Percentiles rank a stretch among this genome's conserved stretches.
These are phyloP conservation scores for Esteya vermicola DNA, from an alignment of 2,329 filamentous ascomycete genomes.

Conservation along the genomic window DNA sequence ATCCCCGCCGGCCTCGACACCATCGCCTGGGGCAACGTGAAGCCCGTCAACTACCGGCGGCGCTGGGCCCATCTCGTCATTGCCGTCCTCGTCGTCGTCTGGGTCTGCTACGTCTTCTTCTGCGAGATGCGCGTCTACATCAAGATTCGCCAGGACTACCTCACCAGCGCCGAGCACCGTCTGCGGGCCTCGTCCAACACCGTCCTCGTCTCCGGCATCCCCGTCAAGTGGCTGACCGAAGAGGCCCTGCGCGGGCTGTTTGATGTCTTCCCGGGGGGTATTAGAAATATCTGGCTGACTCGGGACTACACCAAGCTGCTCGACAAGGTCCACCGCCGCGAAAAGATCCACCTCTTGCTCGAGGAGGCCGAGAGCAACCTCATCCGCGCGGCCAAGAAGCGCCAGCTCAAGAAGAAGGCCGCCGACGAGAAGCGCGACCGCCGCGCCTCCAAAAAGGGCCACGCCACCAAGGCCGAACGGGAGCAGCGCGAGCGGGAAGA, in stretches of 20 bases:
- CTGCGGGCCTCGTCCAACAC: constrained; percentile 89
- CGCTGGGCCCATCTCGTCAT: constrained; percentile 79
- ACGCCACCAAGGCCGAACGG: constrained; percentile 35
- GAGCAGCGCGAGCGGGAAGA: constrained; percentile 29
- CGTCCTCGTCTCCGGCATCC: constrained; percentile 82
- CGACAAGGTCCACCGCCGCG: constrained; percentile 68
- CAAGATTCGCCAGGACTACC: constrained; percentile 82
- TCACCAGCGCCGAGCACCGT: constrained; percentile 89
- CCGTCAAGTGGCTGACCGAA: constrained; percentile 75
- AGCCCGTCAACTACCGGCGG: constrained; percentile 44
- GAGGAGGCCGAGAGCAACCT: constrained; percentile 76
- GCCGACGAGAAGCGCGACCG: constrained; percentile 48
- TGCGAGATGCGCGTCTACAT: constrained; percentile 77
- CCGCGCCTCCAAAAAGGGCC: constrained; percentile 32
- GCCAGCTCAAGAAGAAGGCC: constrained; percentile 53
- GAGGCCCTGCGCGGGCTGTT: constrained; percentile 73
- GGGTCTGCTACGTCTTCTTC: constrained; percentile 80
- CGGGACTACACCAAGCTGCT: constrained; percentile 71
- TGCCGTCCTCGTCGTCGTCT: constrained; percentile 62
- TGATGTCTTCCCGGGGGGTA: constrained; percentile 89
- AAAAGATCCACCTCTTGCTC: constrained; percentile 54
- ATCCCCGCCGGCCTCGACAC: constrained; percentile 55
- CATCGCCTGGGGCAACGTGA: constrained; percentile 80
- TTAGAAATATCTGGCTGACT: constrained; percentile 94
- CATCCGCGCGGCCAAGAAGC: constrained; percentile 65